Conservation (phyloP, 805 yeast genomes). For the Novakomyces olei region DNA sequence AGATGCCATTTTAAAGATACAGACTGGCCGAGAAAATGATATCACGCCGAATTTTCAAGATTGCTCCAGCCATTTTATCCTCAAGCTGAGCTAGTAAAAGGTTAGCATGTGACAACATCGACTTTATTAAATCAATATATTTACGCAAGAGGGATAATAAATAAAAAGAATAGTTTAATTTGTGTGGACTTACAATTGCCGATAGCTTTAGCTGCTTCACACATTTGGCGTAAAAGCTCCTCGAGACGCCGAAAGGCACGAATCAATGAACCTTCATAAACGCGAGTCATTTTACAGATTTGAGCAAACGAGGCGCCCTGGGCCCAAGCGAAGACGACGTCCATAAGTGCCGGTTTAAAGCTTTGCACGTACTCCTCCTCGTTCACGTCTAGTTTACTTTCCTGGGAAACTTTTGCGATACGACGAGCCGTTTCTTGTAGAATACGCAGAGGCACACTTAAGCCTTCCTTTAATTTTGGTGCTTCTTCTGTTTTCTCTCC, state of each 20-base stretch:
- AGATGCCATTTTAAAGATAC: conserved; percentile 1
- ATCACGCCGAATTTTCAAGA: conserved; percentile 1
- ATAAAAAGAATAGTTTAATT: too few species aligned
- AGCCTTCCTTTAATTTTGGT: conserved; percentile 66
- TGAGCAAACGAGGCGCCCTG: conserved; percentile 89
- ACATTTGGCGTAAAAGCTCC: conserved; percentile 76
- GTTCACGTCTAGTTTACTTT: conserved; percentile 69
- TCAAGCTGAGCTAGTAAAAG: not conserved
- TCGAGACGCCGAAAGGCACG: conserved; percentile 88
- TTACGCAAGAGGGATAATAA: too few species aligned
- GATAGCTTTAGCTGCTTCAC: conserved; percentile 77
- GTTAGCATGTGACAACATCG: too few species aligned
- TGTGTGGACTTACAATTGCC: too few species aligned
- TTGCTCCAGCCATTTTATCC: conserved; percentile 2
- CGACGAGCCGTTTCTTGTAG: conserved; percentile 79
- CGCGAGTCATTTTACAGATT: conserved; percentile 96
- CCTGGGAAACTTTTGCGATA: conserved; percentile 73
- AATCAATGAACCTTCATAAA: conserved; percentile 87
- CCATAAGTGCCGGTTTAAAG: conserved; percentile 88
- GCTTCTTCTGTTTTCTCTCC: conserved; percentile 84
- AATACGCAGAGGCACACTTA: conserved; percentile 76
- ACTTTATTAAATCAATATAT: too few species aligned
- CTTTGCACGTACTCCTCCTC: conserved; percentile 85
- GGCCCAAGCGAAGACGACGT: conserved; percentile 91
- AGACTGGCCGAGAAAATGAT: conserved; percentile 1